Evolutionary conservation across 2,329 filamentous ascomycete genomes (phyloP).

Genomic region (Colletotrichum graminicola): DNA sequence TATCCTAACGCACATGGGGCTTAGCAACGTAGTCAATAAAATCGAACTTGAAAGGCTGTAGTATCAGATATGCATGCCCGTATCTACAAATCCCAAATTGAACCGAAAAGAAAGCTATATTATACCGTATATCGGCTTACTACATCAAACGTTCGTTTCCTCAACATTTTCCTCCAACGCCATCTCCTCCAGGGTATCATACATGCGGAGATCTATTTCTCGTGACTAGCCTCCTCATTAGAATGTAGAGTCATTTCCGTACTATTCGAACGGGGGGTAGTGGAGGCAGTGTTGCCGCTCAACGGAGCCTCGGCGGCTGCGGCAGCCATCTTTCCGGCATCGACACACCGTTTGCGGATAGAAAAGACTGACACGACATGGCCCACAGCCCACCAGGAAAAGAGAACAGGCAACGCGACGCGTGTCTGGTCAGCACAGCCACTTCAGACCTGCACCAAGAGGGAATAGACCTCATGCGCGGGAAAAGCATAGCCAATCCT

Average conservation of each 20-base stretch:
- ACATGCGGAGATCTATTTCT: constrained; percentile 1
- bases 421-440: constrained; percentile 55
- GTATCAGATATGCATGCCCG: not conserved
- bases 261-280: constrained; percentile 11
- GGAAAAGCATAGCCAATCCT: constrained; percentile 54
- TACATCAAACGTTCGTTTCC: not conserved
- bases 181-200: no score
- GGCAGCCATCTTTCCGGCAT: constrained; percentile 20
- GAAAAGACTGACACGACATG: constrained; percentile 46
- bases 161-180: not conserved
- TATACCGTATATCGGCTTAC: constrained; percentile 7
- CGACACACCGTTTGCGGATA: constrained; percentile 43
- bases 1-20: not conserved
- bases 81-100: not conserved
- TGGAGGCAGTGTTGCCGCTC: not conserved
- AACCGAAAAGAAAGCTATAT: not conserved
- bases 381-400: constrained; percentile 53
- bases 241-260: constrained; percentile 26
- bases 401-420: constrained; percentile 57
- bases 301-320: not conserved
- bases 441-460: constrained; percentile 58
- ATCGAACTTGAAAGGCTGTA: not conserved
- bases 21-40: not conserved
- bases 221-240: constrained; percentile 13
- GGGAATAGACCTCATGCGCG: constrained; percentile 50